A percentile compares a stretch with the other conserved stretches of the same genome.
Evolutionary conservation across 2,329 filamentous ascomycete genomes (phyloP).

Genomic region (Xylariaceae sp.): DNA sequence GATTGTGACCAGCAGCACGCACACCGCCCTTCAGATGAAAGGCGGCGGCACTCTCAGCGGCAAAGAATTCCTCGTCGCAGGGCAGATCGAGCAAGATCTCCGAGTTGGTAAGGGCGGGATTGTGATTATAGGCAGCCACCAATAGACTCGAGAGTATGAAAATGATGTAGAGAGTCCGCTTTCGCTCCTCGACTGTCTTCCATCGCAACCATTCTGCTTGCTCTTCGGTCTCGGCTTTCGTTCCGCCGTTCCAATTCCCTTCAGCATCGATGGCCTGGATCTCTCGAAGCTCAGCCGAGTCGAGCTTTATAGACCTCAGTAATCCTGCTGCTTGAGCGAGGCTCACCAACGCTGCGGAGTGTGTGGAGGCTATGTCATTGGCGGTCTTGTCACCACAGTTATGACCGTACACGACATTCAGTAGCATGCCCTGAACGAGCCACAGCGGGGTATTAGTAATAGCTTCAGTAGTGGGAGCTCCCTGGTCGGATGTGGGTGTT

Average conservation of each 20-base stretch:
- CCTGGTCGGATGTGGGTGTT: constrained; percentile 44
- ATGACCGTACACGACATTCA: constrained; percentile 94
- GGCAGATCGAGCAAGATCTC: constrained; percentile 87
- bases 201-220: constrained; percentile 82
- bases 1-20: constrained; percentile 63
- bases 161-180: constrained; percentile 85
- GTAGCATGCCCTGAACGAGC: constrained; percentile 93
- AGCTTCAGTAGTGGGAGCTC: constrained; percentile 50
- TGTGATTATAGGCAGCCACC: constrained; percentile 89
- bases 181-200: constrained; percentile 85
- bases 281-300: constrained; percentile 47
- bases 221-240: constrained; percentile 49
- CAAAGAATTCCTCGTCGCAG: constrained; percentile 88
- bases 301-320: constrained; percentile 42
- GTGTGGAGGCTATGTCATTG: constrained; percentile 86
- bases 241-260: constrained; percentile 40
- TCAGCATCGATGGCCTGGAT: constrained; percentile 54
- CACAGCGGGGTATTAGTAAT: constrained; percentile 78
- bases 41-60: constrained; percentile 74
- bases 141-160: constrained; percentile 89
- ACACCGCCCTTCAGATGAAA: constrained; percentile 77
- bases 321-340: constrained; percentile 86
- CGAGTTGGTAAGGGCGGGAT: constrained; percentile 86
- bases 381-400: constrained; percentile 89
- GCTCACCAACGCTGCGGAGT: constrained; percentile 86